phyloP scores from a whole-genome alignment of 108 stramenopile species.

The Heterococcus sp. region DNA sequence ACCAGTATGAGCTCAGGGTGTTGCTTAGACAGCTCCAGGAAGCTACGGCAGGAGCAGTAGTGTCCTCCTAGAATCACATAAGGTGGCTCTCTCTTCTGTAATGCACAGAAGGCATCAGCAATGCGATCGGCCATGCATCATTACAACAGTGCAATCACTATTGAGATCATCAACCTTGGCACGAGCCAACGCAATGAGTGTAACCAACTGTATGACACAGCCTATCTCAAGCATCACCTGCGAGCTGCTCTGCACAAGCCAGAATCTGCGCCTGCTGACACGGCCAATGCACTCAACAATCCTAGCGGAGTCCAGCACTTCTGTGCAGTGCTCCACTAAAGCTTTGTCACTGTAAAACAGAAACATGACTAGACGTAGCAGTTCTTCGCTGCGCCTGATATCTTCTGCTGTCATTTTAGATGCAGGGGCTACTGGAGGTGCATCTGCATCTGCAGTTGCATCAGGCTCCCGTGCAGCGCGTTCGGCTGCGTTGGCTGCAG shows the following conservation, averaged over 20 bases:
- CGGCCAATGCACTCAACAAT: background rate
- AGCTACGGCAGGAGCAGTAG: background rate
- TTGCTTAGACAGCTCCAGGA: background rate
- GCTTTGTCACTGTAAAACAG: background rate
- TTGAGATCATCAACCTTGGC: background rate
- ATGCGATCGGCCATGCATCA: background rate
- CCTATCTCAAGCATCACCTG: background rate
- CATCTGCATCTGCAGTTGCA: too few species aligned
- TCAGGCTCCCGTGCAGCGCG: too few species aligned
- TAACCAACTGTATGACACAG: background rate
- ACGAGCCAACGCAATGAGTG: background rate
- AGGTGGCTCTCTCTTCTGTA: background rate
- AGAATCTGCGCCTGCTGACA: background rate
- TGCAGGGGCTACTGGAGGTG: too few species aligned
- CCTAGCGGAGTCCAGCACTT: background rate
- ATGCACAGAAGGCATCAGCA: background rate
- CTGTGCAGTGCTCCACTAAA: background rate
- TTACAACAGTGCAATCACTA: background rate
- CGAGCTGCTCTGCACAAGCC: background rate
- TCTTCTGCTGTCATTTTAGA: too few species aligned
- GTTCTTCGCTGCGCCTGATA: too few species aligned
- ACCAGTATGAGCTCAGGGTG: background rate
- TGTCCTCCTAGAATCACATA: background rate
- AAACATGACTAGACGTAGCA: background rate
- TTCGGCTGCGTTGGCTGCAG: background rate